Base-by-base conservation (phyloP, 2,329 filamentous ascomycete species). In the Monosporascus sp. region DNA sequence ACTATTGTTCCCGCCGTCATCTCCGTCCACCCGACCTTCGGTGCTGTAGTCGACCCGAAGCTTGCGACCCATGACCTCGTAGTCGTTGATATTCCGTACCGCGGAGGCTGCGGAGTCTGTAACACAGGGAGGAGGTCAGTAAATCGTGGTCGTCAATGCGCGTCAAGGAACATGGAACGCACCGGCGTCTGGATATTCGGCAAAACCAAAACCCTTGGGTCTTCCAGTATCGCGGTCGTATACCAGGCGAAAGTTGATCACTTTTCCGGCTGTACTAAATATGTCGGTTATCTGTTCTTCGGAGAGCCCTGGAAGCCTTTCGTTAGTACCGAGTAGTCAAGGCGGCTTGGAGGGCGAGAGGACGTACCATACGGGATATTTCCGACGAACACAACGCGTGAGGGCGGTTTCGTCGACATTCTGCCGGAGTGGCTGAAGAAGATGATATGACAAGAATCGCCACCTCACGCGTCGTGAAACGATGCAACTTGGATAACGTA, bases 221-320 rank as follows among this genome's bases (percentile, higher is more conserved):
- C 90, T 85, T 43, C 93, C 92, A 3, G 92, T 97, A 66, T 97
- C 93, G 50, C 91, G 88, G 74, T 97, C 95, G 72, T 96, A 95
- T 59, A 97, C 93, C 48, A 97, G 81, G 50, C 93, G 85, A 70
- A 97, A 97, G 68, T 89, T 93, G 54, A 95, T 79, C 1, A 97
- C 93, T 60, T 92, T 89, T 54, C 94, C 94, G 50, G 89, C 91
- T 59, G 88, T 88, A 68, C 86, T 89, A 70, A 97, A 95, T 56
- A 96, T 96, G 63, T 97, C 90, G 67, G 87, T 88, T 64, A 99
- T 96, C 69, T 96, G 89, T 70, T 97, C 92, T 74, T 99, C 94
- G 31, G 91, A 96, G 59, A 97, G 85, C 58, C 93, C 92, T 96
- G 65, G 15, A 15, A 20, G 24, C 6, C n/a, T 18, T 14, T 44